Evolutionary conservation across 345 rosid species (phyloP).

Genomic region (Hypericum androsaemum): DNA sequence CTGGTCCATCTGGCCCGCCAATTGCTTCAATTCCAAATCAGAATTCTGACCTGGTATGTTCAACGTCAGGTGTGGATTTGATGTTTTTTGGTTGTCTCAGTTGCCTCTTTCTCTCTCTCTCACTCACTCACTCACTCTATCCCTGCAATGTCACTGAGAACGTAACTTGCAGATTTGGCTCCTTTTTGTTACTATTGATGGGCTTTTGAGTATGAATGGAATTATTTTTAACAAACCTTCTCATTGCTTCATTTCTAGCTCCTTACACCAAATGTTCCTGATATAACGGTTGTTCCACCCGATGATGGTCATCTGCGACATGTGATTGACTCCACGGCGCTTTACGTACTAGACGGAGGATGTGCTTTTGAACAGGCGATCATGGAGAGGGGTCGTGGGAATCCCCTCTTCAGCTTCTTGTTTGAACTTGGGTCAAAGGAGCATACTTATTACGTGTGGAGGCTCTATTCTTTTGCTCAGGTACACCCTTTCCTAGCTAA

Average conservation of each 20-base stretch:
- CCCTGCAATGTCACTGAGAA: too few species aligned
- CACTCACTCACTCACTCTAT: too few species aligned
- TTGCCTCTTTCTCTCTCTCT: too few species aligned
- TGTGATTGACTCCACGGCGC: constrained; percentile 94
- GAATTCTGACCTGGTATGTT: constrained; percentile 81
- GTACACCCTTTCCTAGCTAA: constrained; percentile 21
- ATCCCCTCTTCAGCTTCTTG: constrained; percentile 81
- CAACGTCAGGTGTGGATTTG: not conserved
- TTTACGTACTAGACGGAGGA: constrained; percentile 94
- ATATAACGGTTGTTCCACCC: constrained; percentile 80
- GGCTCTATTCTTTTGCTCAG: constrained; percentile 97
- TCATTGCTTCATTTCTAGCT: constrained; percentile 38
- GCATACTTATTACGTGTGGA: constrained; percentile 95
- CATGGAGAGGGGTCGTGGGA: constrained; percentile 99
- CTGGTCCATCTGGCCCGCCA: constrained; percentile 99
- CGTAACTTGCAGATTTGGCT: too few species aligned
- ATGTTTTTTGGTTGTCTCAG: too few species aligned
- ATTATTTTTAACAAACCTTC: not conserved
- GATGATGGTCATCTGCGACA: constrained; percentile 80
- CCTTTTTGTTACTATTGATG: too few species aligned
- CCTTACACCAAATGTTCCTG: constrained; percentile 97
- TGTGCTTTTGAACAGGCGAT: constrained; percentile 99
- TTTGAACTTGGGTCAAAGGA: constrained; percentile 94
- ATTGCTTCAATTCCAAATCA: constrained; percentile 71
- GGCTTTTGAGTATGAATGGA: not conserved